Base-by-base conservation (phyloP, 2,329 filamentous ascomycete species). In the Cercospora beticola region DNA sequence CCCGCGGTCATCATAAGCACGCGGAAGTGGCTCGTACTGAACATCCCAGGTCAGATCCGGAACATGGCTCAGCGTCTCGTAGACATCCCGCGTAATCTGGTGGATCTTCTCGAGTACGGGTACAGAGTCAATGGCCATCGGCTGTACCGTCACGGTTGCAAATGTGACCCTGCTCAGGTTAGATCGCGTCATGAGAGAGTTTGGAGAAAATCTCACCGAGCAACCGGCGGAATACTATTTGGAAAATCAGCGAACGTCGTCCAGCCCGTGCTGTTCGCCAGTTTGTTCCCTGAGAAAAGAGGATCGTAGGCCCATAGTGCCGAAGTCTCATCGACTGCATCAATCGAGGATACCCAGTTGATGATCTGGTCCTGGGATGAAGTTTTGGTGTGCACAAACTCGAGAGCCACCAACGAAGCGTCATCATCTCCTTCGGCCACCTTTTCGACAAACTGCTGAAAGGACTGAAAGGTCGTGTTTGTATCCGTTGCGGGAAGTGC, bases 41-140 rank as follows among this genome's bases (percentile, higher is more conserved):
- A 70, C 31, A 52, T 64, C 65, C 68, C 67, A 69, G 2, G 31
- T 49, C 23, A 68, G 40, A 46, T 66, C 63, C n/a, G 57, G 57
- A 16, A 66, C 26, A 26, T 65, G 58, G 9, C 49, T 46, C 58
- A 62, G 58, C 5, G 46, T 28, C 12, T 57, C n/a, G 21, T 67
- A 64, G 28, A 65, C 56, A 33, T 63, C 7, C 16, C 14, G 36
- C 4, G 68, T 67, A 21, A 64, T 60, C 21, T 64, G 56, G 28
- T 69, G 60, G 16, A 67, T 57, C 16, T 62, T 10, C 5, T 67
- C 9, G 36, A 54, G 28, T 26, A 52, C 43, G 18, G 26, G n/a
- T 7, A 18, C 40, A 46, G 46, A 57, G 21, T 61, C 46, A 33
- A 67, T 52, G 28, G 3, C 16, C 28, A 33, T 16, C 6, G 57